A percentile compares a stretch with the other conserved stretches of the same genome.
phyloP scores from a whole-genome alignment of 257 asterid genomes.

The Lycium ferocissimum region DNA sequence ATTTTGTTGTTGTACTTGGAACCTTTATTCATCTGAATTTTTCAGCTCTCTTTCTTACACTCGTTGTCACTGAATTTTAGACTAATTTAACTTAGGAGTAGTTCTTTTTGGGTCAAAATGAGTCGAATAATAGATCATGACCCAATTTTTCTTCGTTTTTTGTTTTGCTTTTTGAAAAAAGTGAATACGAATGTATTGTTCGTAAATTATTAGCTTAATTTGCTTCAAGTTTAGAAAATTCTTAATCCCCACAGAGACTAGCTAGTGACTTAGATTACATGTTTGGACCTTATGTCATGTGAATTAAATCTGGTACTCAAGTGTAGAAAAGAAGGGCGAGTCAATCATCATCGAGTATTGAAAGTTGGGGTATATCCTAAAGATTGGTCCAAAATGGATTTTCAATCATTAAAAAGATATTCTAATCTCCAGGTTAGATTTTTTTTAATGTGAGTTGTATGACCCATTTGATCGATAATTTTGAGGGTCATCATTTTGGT shows the following conservation, averaged over 20 bases:
- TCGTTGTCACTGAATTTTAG: background rate
- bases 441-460: background rate
- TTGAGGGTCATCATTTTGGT: background rate
- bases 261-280: background rate
- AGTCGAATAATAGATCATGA: too few species aligned
- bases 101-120: background rate
- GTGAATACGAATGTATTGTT: background rate
- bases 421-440: background rate
- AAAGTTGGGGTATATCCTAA: too few species aligned
- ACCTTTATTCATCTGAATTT: slow-evolving; percentile 16
- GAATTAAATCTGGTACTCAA: too few species aligned
- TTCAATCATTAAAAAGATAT: background rate
- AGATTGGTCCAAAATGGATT: too few species aligned
- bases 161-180: background rate
- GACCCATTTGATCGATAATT: background rate
- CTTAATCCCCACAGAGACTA: background rate
- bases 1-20: slow-evolving; percentile 5
- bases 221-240: background rate
- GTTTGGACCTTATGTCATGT: background rate
- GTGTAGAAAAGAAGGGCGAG: too few species aligned
- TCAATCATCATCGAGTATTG: too few species aligned
- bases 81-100: background rate
- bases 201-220: background rate
- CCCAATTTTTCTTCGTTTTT: background rate
- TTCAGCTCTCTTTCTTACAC: background rate